Conservation (phyloP, 108 stramenopile genomes). For the Cyclostephanos tholiformis region DNA sequence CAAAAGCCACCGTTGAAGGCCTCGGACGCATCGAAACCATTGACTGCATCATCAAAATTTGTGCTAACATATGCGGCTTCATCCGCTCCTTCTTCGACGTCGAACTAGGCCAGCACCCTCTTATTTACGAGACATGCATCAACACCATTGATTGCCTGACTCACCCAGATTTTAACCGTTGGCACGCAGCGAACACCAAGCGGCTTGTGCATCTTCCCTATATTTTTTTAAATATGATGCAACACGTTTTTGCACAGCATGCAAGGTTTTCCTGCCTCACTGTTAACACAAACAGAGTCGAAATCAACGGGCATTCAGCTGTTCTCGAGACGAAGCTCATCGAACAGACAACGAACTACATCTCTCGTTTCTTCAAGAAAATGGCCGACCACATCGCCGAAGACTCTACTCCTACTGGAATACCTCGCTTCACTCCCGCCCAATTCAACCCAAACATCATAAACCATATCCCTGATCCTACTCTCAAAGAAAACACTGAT, state of each 20-base stretch:
- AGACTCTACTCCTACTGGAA: background rate
- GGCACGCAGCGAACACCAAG: background rate
- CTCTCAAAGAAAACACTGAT: too few relatives aligned
- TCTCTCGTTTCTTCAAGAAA: slow-evolving; percentile 1
- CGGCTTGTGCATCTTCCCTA: background rate
- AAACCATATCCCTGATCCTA: too few relatives aligned
- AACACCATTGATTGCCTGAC: background rate
- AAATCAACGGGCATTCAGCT: background rate
- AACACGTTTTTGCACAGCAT: background rate
- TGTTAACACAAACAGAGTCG: background rate
- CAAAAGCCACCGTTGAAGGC: too few relatives aligned
- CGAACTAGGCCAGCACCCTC: too few relatives aligned
- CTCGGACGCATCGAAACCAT: background rate
- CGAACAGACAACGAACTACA: background rate
- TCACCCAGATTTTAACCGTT: background rate
- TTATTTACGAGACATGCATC: too few relatives aligned
- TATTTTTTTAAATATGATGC: slow-evolving; percentile 1
- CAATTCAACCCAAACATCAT: too few relatives aligned
- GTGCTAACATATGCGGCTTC: background rate
- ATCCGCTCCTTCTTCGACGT: too few relatives aligned
- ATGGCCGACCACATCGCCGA: background rate
- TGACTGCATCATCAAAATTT: background rate
- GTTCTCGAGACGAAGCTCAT: background rate
- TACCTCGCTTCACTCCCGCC: background rate
- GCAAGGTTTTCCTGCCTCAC: background rate